phyloP scores from a whole-genome alignment of 202 grass and related monocot species.

The Dendrocalamus latiflorus region DNA sequence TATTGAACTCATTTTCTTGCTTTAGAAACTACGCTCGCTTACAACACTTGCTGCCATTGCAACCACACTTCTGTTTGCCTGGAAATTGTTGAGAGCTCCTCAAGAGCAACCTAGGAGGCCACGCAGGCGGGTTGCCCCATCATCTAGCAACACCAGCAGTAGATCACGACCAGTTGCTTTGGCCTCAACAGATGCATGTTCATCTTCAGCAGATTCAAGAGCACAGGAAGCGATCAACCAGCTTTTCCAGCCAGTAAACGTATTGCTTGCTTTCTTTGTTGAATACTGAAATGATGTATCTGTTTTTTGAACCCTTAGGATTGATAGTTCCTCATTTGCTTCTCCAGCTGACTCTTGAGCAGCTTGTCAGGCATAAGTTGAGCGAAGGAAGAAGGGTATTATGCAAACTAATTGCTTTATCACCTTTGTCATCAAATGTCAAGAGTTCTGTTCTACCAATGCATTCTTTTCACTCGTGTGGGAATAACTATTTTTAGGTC shows the following conservation, averaged over 20 bases:
- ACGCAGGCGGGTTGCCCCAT: constrained; percentile 50
- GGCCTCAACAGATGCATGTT: constrained; percentile 56
- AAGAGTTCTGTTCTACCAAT: constrained; percentile 3
- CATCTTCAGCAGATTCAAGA: constrained; percentile 80
- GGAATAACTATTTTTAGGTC: constrained; percentile 46
- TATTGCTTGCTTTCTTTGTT: constrained; percentile 42
- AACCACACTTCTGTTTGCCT: constrained; percentile 73
- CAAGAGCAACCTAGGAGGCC: constrained; percentile 70
- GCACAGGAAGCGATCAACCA: constrained; percentile 82
- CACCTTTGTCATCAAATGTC: background rate
- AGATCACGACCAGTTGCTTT: constrained; percentile 46
- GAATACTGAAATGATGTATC: background rate
- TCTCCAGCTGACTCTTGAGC: constrained; percentile 84
- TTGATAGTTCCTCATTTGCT: constrained; percentile 30
- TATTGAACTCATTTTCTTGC: constrained; percentile 22
- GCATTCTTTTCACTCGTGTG: constrained; percentile 19
- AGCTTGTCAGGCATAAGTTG: constrained; percentile 96
- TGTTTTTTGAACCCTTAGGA: background rate
- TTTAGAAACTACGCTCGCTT: constrained; percentile 83
- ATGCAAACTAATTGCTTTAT: constrained; percentile 2
- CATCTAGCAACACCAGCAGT: constrained; percentile 54
- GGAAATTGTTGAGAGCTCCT: constrained; percentile 84
- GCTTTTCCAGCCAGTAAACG: constrained; percentile 93
- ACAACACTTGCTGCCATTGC: constrained; percentile 85
- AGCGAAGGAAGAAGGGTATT: constrained; percentile 88